A percentile compares a stretch with the other conserved stretches of the same genome.
phyloP scores from a whole-genome alignment of 2,329 filamentous ascomycete species.

The Phialophora tarda region DNA sequence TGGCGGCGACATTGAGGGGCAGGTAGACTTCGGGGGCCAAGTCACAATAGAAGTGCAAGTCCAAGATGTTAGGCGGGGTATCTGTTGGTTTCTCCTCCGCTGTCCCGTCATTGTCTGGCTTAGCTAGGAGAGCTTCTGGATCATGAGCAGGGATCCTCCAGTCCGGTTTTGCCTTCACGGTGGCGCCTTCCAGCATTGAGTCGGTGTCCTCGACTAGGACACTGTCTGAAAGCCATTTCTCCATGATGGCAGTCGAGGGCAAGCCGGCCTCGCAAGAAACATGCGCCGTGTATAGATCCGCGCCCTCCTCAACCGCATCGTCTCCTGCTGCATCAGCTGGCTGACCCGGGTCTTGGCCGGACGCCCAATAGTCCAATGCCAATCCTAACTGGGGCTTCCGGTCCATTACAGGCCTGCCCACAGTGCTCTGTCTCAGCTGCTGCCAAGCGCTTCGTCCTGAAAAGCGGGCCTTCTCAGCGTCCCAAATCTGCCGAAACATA shows the following conservation, averaged over 20 bases:
- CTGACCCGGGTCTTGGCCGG: slow-evolving; percentile 39
- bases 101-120: slow-evolving; percentile 45
- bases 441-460: slow-evolving; percentile 45
- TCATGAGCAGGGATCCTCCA: slow-evolving; percentile 37
- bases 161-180: slow-evolving; percentile 47
- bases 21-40: slow-evolving; percentile 52
- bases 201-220: slow-evolving; percentile 43
- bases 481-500: slow-evolving; percentile 52
- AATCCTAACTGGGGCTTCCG: slow-evolving; percentile 49
- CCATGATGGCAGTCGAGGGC: slow-evolving; percentile 52
- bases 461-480: slow-evolving; percentile 47
- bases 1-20: slow-evolving; percentile 49
- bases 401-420: slow-evolving; percentile 52
- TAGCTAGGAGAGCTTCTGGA: slow-evolving; percentile 14
- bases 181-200: slow-evolving; percentile 48
- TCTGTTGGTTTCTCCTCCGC: slow-evolving; percentile 46
- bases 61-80: slow-evolving; percentile 46
- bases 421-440: slow-evolving; percentile 49
- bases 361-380: slow-evolving; percentile 51
- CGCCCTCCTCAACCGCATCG: slow-evolving; percentile 36
- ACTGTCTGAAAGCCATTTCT: slow-evolving; percentile 50
- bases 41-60: slow-evolving; percentile 53
- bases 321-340: slow-evolving; percentile 35
- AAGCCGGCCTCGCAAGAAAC: slow-evolving; percentile 54
- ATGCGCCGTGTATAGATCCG: slow-evolving; percentile 45